phyloP scores from a whole-genome alignment of 2,329 filamentous ascomycete species.

The Talaromyces piceae region DNA sequence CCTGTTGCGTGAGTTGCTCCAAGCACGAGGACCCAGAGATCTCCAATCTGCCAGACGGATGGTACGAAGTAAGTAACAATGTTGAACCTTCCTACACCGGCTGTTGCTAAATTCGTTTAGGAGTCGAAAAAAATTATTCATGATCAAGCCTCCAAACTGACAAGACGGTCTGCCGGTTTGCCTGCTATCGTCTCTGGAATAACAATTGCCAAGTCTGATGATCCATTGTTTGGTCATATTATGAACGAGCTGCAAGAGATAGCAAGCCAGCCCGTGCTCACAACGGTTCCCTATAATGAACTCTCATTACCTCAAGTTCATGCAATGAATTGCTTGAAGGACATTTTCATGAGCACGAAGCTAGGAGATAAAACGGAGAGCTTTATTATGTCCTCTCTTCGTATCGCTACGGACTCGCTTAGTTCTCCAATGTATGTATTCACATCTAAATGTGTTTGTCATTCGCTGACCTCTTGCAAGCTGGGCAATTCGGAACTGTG shows the following conservation, averaged over 20 bases:
- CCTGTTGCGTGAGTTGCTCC: conserved; percentile 64
- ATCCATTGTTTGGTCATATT: conserved; percentile 33
- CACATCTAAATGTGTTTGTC: too few species aligned
- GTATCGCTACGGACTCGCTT: conserved; percentile 72
- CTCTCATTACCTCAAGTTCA: conserved; percentile 79
- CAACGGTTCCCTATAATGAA: conserved; percentile 28
- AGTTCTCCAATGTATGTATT: conserved; percentile 62
- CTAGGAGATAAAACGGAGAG: conserved; percentile 65
- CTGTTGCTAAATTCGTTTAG: conserved; percentile 14
- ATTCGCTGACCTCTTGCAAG: conserved; percentile 30
- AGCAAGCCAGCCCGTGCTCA: conserved; percentile 24
- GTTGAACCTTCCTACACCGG: conserved; percentile 5
- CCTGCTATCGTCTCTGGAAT: conserved; percentile 80
- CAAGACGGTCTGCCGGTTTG: conserved; percentile 83
- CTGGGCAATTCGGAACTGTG: conserved; percentile 94
- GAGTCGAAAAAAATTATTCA: conserved; percentile 61
- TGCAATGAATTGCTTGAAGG: conserved; percentile 86
- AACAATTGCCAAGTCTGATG: conserved; percentile 54
- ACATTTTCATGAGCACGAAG: conserved; percentile 78
- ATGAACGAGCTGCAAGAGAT: conserved; percentile 36
- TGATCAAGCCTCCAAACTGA: conserved; percentile 68
- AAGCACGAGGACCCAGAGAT: conserved; percentile 42
- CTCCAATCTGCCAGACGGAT: conserved; percentile 50
- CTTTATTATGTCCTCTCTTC: conserved; percentile 65
- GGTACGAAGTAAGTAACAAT: conserved; percentile 57